These are phyloP conservation scores for Gyrodon lividus DNA, from an alignment of 768 basidiomycete species.

Conservation along the genomic window DNA sequence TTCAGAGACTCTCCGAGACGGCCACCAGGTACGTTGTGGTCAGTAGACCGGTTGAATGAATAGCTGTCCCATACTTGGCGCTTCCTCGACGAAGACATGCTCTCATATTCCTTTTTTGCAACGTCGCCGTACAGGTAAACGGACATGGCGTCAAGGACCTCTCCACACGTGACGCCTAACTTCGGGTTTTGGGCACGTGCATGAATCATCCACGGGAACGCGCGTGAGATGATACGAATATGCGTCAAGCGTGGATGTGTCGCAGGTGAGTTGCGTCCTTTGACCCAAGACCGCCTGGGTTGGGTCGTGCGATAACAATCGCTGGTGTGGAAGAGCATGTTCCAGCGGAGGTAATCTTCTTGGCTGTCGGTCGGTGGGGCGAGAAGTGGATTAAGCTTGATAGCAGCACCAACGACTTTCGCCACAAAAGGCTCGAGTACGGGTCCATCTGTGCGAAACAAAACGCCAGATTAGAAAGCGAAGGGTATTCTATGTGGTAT, in stretches of 20 bases:
- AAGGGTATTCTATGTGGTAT: neutral
- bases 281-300: constrained; percentile 59
- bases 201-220: constrained; percentile 56
- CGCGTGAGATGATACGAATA: constrained; percentile 52
- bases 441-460: constrained; percentile 54
- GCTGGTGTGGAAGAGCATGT: constrained; percentile 66
- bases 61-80: constrained; percentile 52
- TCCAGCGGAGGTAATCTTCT: constrained; percentile 64
- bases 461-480: constrained; percentile 10
- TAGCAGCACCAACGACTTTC: constrained; percentile 44
- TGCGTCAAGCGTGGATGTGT: constrained; percentile 58
- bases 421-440: constrained; percentile 63
- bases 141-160: constrained; percentile 57
- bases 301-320: constrained; percentile 66
- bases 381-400: constrained; percentile 64
- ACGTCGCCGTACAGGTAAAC: constrained; percentile 50
- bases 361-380: constrained; percentile 41
- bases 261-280: constrained; percentile 62
- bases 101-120: constrained; percentile 51
- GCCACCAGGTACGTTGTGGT: constrained; percentile 67
- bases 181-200: constrained; percentile 42
- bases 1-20: constrained; percentile 60
- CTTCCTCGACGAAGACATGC: constrained; percentile 35
- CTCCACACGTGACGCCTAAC: constrained; percentile 66
- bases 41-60: constrained; percentile 63